Evolutionary conservation across 2,329 filamentous ascomycete species (phyloP), one percentile per base, ranked within the genome.

Genomic region (Zymoseptoria brevis): DNA sequence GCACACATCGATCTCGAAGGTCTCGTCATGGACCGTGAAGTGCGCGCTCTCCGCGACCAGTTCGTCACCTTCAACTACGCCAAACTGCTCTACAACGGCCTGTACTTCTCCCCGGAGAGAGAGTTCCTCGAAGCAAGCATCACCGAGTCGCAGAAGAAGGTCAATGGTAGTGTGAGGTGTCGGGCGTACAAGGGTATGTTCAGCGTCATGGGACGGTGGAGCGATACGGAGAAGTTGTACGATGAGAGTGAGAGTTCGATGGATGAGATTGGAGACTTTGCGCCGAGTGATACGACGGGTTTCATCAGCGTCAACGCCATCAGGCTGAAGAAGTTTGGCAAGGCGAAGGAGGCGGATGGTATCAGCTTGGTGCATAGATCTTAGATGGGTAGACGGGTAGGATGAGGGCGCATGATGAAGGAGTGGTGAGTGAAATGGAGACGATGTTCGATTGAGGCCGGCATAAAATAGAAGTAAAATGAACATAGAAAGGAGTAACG

Each of bases 231-330:
- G 79, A 88, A 88, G 78, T 77, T 89, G 61, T 89, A 89, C 73
- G 80, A 82, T 67, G 83, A 81, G 75, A 79, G 79, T 68, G 86
- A 87, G 77, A 81, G 80, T 62, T 81, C 78, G 65, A 88, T 89
- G 86, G 87, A 90, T 71, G 84, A 84, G 65, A 81, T 89, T 65
- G 85, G 82, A 66, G 83, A 85, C 74, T 89, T 89, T 71, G 79
- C 79, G 66, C 85, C 86, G 19, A 77, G 77, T 61, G 86, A 87
- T 69, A 87, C 85, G 50, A 86, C 83, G 49, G 84, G 84, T 30
- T 87, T 87, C 76, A 85, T 93, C 70, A 81, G 80, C 56, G 86
- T 90, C 67, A 80, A 93, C 69, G 83, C 83, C 64, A 87, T 88
- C 59, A 69, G 75, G 49, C 68, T 79, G 63, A 79, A 79, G 76